These are phyloP conservation scores for Boletus subluridellus DNA, from an alignment of 1,284 basidiomycete genomes.

Conservation along the genomic window DNA sequence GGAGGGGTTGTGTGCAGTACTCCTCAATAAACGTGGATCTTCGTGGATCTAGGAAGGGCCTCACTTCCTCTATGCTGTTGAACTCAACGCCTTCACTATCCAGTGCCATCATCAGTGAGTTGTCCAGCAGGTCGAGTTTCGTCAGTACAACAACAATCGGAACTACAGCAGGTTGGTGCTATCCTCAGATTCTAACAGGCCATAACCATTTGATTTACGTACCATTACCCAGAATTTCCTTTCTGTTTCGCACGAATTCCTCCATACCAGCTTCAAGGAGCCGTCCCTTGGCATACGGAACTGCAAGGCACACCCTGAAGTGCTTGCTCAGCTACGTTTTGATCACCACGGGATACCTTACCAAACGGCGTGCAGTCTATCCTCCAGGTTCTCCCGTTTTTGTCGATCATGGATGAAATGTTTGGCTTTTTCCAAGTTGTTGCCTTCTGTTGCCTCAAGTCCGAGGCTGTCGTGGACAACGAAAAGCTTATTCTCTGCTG, in stretches of 20 bases:
- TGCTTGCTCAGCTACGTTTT: background rate
- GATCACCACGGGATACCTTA: background rate
- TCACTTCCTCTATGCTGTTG: background rate
- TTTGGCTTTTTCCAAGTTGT: background rate
- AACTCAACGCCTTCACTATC: background rate
- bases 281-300: background rate
- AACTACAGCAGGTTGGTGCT: background rate
- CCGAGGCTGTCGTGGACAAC: background rate
- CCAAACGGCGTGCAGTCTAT: background rate
- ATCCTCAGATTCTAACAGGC: background rate
- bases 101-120: background rate
- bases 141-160: background rate
- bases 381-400: background rate
- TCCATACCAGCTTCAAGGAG: slow-evolving; percentile 1
- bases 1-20: background rate
- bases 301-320: background rate
- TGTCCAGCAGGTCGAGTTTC: background rate
- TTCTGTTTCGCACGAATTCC: background rate
- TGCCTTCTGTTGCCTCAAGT: background rate
- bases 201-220: background rate
- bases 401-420: background rate
- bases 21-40: background rate
- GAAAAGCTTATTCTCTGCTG: background rate
- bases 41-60: background rate
- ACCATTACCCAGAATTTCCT: background rate